Evolutionary conservation across 2,329 filamentous ascomycete species (phyloP).

Genomic region (Fusarium subglutinans): DNA sequence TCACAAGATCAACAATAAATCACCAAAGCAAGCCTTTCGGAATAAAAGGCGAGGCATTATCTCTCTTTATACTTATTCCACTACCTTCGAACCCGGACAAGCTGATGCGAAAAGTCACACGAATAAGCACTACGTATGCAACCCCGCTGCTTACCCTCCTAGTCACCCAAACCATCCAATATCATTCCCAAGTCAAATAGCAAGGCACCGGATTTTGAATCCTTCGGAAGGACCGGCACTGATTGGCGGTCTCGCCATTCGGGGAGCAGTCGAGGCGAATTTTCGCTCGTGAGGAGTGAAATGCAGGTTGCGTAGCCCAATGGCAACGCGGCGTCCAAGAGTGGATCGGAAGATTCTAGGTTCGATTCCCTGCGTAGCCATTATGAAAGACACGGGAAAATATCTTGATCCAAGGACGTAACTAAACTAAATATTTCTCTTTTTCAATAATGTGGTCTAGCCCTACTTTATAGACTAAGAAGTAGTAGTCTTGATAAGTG

Average conservation of each 20-base stretch:
- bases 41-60: background rate
- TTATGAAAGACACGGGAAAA: fast-evolving
- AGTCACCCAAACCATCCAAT: background rate
- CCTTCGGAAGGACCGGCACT: background rate
- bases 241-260: background rate
- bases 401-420: no score
- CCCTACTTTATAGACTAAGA: fast-evolving
- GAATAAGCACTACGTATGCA: background rate
- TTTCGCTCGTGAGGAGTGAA: background rate
- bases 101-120: background rate
- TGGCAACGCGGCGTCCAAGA: background rate
- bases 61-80: background rate
- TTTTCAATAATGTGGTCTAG: fast-evolving
- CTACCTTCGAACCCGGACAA: fast-evolving
- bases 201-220: background rate
- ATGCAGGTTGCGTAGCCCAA: background rate
- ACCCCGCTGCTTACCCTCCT: background rate
- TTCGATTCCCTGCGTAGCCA: background rate
- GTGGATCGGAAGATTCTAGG: slow-evolving; percentile 4
- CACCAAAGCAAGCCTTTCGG: fast-evolving
- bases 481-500: background rate
- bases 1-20: fast-evolving
- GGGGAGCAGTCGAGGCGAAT: background rate
- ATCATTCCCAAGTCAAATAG: background rate
- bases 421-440: fast-evolving